Evolutionary conservation across 371 early-diverging fungal genomes (phyloP), one percentile per base, ranked within the genome.

Genomic region (Mortierella sp.): DNA sequence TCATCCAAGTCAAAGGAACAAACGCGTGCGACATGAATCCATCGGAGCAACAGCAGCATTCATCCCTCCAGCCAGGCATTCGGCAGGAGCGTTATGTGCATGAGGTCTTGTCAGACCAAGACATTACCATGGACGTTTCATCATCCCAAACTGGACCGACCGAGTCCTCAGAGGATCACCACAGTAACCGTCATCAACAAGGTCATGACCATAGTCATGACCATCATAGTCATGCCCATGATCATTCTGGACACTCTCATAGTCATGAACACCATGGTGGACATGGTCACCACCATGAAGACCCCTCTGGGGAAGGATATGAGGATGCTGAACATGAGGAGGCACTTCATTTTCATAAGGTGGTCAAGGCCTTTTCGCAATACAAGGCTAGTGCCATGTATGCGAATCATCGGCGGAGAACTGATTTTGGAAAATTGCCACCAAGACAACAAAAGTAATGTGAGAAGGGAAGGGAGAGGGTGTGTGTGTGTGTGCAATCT

Each of bases 311-410:
- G 1, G 51, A 29, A 4, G 70, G 57, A 4, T 50, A 60, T 16
- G 70, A 77, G 2, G 72, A 82, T 9, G 81, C 75, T 26, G 62
- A 69, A 12, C 68, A 75, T 44, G 81, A 81, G 43, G 86, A 86
- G 37, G 60, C 74, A 19, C 56, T 81, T 44, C 89, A 88, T 64
- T 87, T 90, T 61, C 81, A 84, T 25, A 90, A 90, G 51, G 91
- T 93, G 16, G 72, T 94, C 59, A 85, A 88, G 30, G 91, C 94
- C 1, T 93, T 93, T 67, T 81, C 88, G 47, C 85, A 86, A 56
- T 96, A 96, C 83, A 88, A 87, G 66, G 68, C 83, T 15, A 89
- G 90, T 69, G 82, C 91, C 1, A 84, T 93, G 23, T 86, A 88
- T 28, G 83, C 87, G 15, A 90, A 92, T 72, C 89, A 93, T 60